Evolutionary conservation across 2,329 filamentous ascomycete genomes (phyloP).

Genomic region (Thielaviopsis musarum): DNA sequence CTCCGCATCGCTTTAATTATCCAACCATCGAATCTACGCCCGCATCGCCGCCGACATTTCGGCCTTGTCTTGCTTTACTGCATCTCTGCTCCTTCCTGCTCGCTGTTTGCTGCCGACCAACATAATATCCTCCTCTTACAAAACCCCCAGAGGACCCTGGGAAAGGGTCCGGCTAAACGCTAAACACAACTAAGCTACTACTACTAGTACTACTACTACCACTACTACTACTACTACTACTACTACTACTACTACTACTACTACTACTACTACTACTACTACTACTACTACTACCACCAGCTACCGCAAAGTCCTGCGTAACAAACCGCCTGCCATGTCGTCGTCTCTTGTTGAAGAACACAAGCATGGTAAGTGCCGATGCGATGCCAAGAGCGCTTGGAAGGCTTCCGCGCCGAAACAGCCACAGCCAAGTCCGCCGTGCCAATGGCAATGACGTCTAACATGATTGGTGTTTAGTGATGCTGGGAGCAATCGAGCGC

Average conservation of each 20-base stretch:
- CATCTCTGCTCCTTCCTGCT: background rate
- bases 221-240: too few species aligned
- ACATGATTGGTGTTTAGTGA: conserved; percentile 31
- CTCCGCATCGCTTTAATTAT: too few species aligned
- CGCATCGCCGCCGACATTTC: too few species aligned
- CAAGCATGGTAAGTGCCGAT: conserved; percentile 28
- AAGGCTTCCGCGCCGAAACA: background rate
- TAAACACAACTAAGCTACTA: background rate
- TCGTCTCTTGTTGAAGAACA: conserved; percentile 74
- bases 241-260: too few species aligned
- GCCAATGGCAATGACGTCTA: conserved; percentile 3
- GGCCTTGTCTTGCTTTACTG: too few species aligned
- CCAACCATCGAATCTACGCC: too few species aligned
- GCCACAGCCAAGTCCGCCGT: background rate
- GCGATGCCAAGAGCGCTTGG: background rate
- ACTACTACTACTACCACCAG: too few species aligned
- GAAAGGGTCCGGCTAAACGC: background rate
- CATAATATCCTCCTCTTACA: background rate
- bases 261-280: too few species aligned
- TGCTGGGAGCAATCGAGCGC: conserved; percentile 56
- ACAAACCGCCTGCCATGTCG: conserved; percentile 43
- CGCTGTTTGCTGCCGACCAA: background rate
- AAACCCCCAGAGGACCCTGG: background rate
- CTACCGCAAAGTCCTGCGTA: background rate
- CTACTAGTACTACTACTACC: too few species aligned